Percentiles rank a stretch among this genome's conserved stretches.
Conservation (phyloP, 2,329 filamentous ascomycete species). For the Calonectria naviculata region DNA sequence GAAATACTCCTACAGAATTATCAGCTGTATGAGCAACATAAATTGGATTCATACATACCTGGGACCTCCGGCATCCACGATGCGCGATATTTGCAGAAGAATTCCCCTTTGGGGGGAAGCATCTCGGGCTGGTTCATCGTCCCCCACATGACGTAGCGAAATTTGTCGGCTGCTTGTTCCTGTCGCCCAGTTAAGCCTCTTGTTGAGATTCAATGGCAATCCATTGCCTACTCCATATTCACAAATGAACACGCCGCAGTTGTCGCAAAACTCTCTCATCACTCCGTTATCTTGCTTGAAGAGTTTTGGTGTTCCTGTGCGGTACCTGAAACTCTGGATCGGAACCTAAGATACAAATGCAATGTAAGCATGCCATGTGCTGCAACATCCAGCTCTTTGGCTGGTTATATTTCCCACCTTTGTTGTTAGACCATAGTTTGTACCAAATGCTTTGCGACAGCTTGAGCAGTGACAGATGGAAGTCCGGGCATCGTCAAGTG, state of each 20-base stretch:
- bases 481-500: too few relatives aligned
- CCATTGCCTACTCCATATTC: constrained; percentile 24
- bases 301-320: constrained; percentile 13
- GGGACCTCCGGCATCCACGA: constrained; percentile 52
- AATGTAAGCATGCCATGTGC: too few relatives aligned
- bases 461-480: too few relatives aligned
- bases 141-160: constrained; percentile 57
- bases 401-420: too few relatives aligned
- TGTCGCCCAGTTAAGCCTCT: constrained; percentile 17
- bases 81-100: constrained; percentile 60
- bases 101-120: constrained; percentile 64
- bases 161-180: constrained; percentile 56
- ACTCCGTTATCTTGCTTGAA: constrained; percentile 30
- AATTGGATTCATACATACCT: constrained; percentile 19
- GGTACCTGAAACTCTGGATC: constrained; percentile 16
- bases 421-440: too few relatives aligned
- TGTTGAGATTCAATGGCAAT: background rate
- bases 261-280: constrained; percentile 27
- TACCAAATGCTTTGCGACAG: too few relatives aligned
- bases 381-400: too few relatives aligned
- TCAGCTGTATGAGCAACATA: background rate
- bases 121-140: constrained; percentile 60
- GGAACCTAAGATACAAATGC: constrained; percentile 6
- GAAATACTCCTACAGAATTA: background rate
- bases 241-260: constrained; percentile 29